These are phyloP conservation scores for Bacidia rubella DNA, from an alignment of 495 filamentous ascomycete species.

Conservation along the genomic window DNA sequence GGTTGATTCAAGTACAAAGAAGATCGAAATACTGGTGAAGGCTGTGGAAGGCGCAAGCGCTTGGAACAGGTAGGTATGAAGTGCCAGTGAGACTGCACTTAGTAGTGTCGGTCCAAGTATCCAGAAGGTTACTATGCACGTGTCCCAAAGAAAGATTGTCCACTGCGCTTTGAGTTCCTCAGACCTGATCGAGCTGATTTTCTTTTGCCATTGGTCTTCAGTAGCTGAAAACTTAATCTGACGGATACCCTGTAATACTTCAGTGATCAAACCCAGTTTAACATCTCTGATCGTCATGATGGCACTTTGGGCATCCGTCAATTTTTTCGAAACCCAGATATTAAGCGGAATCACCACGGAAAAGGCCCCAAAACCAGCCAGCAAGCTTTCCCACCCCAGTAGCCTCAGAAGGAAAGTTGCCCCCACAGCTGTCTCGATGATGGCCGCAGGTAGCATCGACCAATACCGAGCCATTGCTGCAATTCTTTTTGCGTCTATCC, in stretches of 20 bases:
- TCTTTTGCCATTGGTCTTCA: constrained; percentile 68
- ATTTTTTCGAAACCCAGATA: constrained; percentile 51
- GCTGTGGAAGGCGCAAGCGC: constrained; percentile 58
- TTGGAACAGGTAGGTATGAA: constrained; percentile 51
- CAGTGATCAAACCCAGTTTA: constrained; percentile 66
- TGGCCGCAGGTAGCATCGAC: constrained; percentile 45
- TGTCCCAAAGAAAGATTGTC: constrained; percentile 48
- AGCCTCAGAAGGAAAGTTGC: constrained; percentile 55
- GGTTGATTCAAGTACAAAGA: constrained; percentile 55
- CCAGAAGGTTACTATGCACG: constrained; percentile 47
- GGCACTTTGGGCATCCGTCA: constrained; percentile 49
- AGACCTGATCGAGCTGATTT: constrained; percentile 50
- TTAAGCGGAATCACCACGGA: constrained; percentile 55
- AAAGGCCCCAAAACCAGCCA: constrained; percentile 54
- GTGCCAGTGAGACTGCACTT: constrained; percentile 53
- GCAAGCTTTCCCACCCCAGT: constrained; percentile 57
- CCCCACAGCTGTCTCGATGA: constrained; percentile 45
- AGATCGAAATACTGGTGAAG: constrained; percentile 67
- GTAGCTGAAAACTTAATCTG: constrained; percentile 82
- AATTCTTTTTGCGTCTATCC: constrained; percentile 58
- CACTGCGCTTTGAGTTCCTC: constrained; percentile 54
- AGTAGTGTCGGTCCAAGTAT: constrained; percentile 61
- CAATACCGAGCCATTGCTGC: constrained; percentile 55
- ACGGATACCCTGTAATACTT: constrained; percentile 69
- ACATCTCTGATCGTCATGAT: constrained; percentile 71